These are phyloP conservation scores for Erysimum cheiranthoides DNA, from an alignment of 345 rosid species.

Conservation along the genomic window DNA sequence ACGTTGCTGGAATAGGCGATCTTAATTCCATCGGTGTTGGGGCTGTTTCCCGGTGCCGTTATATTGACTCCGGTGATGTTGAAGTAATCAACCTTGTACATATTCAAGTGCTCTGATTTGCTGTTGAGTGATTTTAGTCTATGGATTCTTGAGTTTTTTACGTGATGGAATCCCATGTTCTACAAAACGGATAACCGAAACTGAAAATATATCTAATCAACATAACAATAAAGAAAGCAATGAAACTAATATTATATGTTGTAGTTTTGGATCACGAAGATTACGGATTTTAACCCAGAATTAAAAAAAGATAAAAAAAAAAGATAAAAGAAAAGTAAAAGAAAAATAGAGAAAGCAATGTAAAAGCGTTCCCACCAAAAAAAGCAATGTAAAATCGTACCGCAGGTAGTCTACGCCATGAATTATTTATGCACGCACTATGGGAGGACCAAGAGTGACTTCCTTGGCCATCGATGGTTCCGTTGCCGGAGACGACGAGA, in stretches of 20 bases:
- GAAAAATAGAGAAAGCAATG: background rate
- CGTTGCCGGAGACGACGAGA: slow-evolving; percentile 2
- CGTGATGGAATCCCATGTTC: slow-evolving; percentile 32
- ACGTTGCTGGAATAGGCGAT: slow-evolving; percentile 5
- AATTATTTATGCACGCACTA: background rate
- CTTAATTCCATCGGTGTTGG: slow-evolving; percentile 42
- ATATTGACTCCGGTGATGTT: slow-evolving; percentile 18
- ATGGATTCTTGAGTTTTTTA: slow-evolving; percentile 17
- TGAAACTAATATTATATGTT: too few relatives aligned
- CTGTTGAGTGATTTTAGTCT: slow-evolving; percentile 30
- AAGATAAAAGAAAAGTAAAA: too few relatives aligned
- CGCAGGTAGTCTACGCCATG: background rate
- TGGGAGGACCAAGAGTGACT: slow-evolving; percentile 15
- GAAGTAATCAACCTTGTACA: slow-evolving; percentile 25
- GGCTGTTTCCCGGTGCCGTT: slow-evolving; percentile 34
- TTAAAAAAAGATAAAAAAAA: too few relatives aligned
- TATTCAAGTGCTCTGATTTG: slow-evolving; percentile 28
- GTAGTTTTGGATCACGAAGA: too few relatives aligned
- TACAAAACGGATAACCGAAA: background rate
- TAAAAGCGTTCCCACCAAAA: too few relatives aligned
- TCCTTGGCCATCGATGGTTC: slow-evolving; percentile 31
- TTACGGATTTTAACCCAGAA: too few relatives aligned
- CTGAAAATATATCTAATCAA: too few relatives aligned
- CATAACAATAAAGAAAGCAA: too few relatives aligned
- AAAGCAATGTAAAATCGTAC: background rate